Evolutionary conservation across 352 stramenopile species (phyloP).

Genomic region (Peronospora farinosa): DNA sequence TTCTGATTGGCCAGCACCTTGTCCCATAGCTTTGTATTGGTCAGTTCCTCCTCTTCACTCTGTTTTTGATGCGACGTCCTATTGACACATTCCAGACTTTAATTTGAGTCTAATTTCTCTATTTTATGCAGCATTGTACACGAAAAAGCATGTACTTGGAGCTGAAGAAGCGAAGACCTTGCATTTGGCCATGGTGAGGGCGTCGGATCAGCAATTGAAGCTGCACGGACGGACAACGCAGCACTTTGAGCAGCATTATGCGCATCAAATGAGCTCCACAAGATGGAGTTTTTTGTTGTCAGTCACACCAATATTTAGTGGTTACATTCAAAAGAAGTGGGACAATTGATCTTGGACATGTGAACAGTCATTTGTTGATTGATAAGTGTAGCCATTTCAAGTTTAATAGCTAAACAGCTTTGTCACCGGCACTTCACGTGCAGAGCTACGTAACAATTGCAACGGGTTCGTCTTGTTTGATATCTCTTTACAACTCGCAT

Average conservation of each 20-base stretch:
- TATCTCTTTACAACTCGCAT: too few species aligned
- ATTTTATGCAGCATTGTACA: background rate
- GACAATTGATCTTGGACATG: conserved; percentile 2
- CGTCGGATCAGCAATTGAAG: conserved; percentile 8
- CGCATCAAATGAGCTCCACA: conserved; percentile 13
- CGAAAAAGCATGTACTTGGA: conserved; percentile 25
- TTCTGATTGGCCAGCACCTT: conserved; percentile 52
- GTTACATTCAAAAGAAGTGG: background rate
- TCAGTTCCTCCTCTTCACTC: conserved; percentile 37
- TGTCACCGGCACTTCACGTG: too few species aligned
- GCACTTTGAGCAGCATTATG: conserved; percentile 26
- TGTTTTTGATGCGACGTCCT: conserved; percentile 19
- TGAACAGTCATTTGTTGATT: background rate
- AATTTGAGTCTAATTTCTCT: background rate
- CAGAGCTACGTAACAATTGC: too few species aligned
- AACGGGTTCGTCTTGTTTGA: too few species aligned
- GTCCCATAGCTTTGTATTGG: conserved; percentile 71
- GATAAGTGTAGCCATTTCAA: too few species aligned
- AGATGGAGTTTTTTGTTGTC: background rate
- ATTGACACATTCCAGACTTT: conserved; percentile 6
- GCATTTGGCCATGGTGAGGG: conserved; percentile 6
- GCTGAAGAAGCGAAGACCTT: conserved; percentile 31
- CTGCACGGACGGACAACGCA: conserved; percentile 24
- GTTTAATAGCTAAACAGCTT: too few species aligned
- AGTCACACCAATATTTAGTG: conserved; percentile 2